Percentiles rank a stretch among this genome's conserved stretches.
phyloP scores from a whole-genome alignment of 805 yeast genomes.

The Dipodascus albidus region DNA sequence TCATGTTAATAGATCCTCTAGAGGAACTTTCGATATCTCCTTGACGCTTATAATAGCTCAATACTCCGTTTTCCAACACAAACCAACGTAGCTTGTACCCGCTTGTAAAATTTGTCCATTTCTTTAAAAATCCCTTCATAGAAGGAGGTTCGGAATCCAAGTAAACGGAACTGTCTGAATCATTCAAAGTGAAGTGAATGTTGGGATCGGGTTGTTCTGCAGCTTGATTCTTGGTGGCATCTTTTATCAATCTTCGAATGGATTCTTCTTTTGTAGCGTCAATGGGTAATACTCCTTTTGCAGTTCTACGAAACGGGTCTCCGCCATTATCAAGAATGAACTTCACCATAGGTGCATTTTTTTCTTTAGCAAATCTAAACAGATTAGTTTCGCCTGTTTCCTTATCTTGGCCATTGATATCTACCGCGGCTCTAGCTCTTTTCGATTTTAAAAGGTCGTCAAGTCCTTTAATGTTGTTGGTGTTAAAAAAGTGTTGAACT shows the following conservation, averaged over 20 bases:
- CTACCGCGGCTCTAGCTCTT: constrained; percentile 69
- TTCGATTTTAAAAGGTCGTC: constrained; percentile 57
- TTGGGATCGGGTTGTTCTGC: background rate
- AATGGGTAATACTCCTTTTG: constrained; percentile 68
- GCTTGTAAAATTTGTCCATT: constrained; percentile 95
- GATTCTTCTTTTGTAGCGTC: constrained; percentile 58
- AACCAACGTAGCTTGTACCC: constrained; percentile 95
- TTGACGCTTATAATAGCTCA: constrained; percentile 84
- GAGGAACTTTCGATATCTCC: constrained; percentile 87
- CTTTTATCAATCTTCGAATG: constrained; percentile 54
- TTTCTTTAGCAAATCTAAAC: constrained; percentile 74
- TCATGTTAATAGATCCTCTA: constrained; percentile 80
- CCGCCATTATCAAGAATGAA: constrained; percentile 90
- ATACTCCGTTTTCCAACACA: constrained; percentile 71
- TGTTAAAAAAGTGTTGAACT: constrained; percentile 59
- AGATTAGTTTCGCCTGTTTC: constrained; percentile 87
- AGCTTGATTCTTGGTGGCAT: constrained; percentile 62
- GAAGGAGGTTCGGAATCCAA: constrained; percentile 49
- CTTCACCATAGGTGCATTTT: constrained; percentile 74
- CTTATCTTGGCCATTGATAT: constrained; percentile 92
- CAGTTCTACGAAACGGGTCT: constrained; percentile 85
- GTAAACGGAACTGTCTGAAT: constrained; percentile 16
- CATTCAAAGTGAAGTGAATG: background rate
- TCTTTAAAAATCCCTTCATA: constrained; percentile 80
- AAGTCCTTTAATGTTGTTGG: constrained; percentile 54